A percentile compares a stretch with the other conserved stretches of the same genome.
Evolutionary conservation across 1,284 basidiomycete species (phyloP).

Genomic region (Rhodofomes roseus): DNA sequence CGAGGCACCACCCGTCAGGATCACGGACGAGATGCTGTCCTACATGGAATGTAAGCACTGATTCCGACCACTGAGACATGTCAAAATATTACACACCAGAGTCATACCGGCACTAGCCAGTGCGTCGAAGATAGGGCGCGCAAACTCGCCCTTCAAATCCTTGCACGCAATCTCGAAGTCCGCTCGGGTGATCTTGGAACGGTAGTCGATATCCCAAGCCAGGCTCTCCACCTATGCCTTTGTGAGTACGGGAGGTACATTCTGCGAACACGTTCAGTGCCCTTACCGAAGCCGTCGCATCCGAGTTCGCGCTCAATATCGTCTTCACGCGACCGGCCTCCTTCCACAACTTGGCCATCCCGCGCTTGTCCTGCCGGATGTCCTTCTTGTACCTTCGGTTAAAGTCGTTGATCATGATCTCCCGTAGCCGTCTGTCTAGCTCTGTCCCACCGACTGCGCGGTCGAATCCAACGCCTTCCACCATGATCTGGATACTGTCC

Average conservation of each 20-base stretch:
- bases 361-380: conserved; percentile 72
- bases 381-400: conserved; percentile 63
- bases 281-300: conserved; percentile 68
- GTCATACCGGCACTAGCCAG: conserved; percentile 66
- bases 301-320: conserved; percentile 90
- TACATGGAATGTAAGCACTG: conserved; percentile 22
- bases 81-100: conserved; percentile 42
- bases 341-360: conserved; percentile 91
- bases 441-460: conserved; percentile 76
- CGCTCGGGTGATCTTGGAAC: conserved; percentile 70
- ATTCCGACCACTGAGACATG: background rate
- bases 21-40: conserved; percentile 83
- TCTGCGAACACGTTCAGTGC: conserved; percentile 12
- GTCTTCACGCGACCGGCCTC: conserved; percentile 92
- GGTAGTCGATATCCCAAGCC: conserved; percentile 90
- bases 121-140: conserved; percentile 77
- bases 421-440: conserved; percentile 81
- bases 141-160: conserved; percentile 62
- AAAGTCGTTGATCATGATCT: conserved; percentile 79
- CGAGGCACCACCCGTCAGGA: conserved; percentile 88
- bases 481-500: conserved; percentile 72
- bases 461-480: conserved; percentile 81
- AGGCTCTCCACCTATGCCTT: conserved; percentile 77
- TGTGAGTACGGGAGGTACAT: conserved; percentile 5
- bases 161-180: conserved; percentile 73